Conservation (phyloP, 2,329 filamentous ascomycete species). For the Fusarium oligoseptatum region DNA sequence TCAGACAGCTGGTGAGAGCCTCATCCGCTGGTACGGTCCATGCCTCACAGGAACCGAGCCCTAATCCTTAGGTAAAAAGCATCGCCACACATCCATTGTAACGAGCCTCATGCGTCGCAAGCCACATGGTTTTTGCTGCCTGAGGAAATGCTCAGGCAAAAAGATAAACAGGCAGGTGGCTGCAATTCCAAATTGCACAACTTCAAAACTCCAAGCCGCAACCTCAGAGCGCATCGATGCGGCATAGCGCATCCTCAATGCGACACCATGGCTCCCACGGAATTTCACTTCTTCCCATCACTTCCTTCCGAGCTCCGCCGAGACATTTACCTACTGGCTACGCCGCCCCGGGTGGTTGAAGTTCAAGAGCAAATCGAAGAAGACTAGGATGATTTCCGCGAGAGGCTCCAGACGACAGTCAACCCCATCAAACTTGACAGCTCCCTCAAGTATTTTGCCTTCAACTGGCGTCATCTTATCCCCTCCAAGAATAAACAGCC, state of each 20-base stretch:
- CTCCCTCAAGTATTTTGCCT: background rate
- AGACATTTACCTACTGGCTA: background rate
- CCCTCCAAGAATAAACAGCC: rapidly evolving
- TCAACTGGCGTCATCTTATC: background rate
- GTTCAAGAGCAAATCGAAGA: background rate
- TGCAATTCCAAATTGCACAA: background rate
- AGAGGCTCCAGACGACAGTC: background rate
- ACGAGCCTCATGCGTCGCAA: background rate
- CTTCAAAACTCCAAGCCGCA: background rate
- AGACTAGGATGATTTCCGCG: background rate
- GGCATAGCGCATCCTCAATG: background rate
- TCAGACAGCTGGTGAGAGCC: background rate
- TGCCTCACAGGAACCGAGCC: background rate
- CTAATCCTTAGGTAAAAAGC: background rate
- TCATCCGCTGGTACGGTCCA: too few relatives aligned
- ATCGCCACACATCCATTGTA: background rate
- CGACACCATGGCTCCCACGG: background rate
- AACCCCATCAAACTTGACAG: background rate
- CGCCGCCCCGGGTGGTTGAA: background rate
- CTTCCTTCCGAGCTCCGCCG: background rate
- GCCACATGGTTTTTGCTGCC: background rate
- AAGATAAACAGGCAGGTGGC: background rate
- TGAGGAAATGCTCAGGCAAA: background rate
- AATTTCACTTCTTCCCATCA: background rate
- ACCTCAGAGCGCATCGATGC: background rate